These are phyloP conservation scores for Cyberlindnera mrakii DNA, from an alignment of 805 yeast genomes.

Conservation along the genomic window DNA sequence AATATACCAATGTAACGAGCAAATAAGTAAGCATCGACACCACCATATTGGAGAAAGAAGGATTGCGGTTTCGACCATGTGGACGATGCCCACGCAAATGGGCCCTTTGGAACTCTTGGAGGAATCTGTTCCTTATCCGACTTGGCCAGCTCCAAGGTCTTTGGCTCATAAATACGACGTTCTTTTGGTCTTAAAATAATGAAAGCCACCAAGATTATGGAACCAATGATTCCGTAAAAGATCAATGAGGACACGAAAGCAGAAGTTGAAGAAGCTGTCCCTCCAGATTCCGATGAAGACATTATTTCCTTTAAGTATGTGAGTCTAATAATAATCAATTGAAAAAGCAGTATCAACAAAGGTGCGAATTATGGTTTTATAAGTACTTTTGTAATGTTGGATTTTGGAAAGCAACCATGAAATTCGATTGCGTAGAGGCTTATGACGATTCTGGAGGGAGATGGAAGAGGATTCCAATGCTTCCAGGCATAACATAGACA, in stretches of 20 bases:
- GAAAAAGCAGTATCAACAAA: not conserved
- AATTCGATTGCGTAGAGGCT: too few relatives aligned
- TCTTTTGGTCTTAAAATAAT: slow-evolving; percentile 56
- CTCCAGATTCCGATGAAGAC: not conserved
- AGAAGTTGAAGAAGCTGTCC: slow-evolving; percentile 51
- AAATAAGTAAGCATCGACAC: slow-evolving; percentile 74
- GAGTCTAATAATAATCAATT: not conserved
- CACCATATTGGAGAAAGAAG: slow-evolving; percentile 61
- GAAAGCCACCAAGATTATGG: slow-evolving; percentile 56
- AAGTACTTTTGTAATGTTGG: too few relatives aligned
- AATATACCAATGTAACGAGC: slow-evolving; percentile 58
- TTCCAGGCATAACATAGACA: too few relatives aligned
- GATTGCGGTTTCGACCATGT: slow-evolving; percentile 51
- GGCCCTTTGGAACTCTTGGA: slow-evolving; percentile 36
- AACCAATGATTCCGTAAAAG: slow-evolving; percentile 54
- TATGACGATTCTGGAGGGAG: too few relatives aligned
- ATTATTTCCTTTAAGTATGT: not conserved
- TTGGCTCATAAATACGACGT: slow-evolving; percentile 76
- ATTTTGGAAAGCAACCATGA: too few relatives aligned
- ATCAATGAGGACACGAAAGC: slow-evolving; percentile 72
- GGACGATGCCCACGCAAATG: slow-evolving; percentile 50
- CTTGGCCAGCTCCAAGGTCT: slow-evolving; percentile 51
- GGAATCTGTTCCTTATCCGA: slow-evolving; percentile 35
- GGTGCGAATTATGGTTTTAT: too few relatives aligned
- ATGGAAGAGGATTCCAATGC: too few relatives aligned